phyloP scores from a whole-genome alignment of 805 yeast genomes.

The Debaryomyces prosopidis region DNA sequence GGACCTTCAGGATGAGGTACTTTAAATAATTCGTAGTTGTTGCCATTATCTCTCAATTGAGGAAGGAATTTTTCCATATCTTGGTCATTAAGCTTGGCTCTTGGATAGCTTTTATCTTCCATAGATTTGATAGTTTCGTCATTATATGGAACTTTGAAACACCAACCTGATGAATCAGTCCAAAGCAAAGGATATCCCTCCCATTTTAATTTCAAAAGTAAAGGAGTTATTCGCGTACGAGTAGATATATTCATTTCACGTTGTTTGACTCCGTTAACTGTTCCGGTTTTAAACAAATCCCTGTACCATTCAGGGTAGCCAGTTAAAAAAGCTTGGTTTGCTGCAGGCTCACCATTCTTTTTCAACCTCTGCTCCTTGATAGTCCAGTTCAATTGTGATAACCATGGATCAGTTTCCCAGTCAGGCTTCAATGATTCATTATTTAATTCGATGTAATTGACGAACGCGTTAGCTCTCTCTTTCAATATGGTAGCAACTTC shows the following conservation, averaged over 20 bases:
- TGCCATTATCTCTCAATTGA: conserved; percentile 22
- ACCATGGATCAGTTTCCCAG: conserved; percentile 79
- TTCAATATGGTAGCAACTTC: conserved; percentile 60
- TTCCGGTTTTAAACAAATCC: conserved; percentile 42
- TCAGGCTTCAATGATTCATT: conserved; percentile 23
- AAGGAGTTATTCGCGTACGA: conserved; percentile 72
- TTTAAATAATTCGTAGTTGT: conserved; percentile 52
- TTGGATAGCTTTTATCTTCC: conserved; percentile 39
- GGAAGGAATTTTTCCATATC: conserved; percentile 25
- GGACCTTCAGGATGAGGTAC: conserved; percentile 91
- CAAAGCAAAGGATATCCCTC: conserved; percentile 81
- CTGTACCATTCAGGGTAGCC: conserved; percentile 96
- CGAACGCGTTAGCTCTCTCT: conserved; percentile 60
- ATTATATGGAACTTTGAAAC: conserved; percentile 60
- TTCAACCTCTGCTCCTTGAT: conserved; percentile 58
- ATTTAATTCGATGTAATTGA: conserved; percentile 38
- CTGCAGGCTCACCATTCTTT: conserved; percentile 67
- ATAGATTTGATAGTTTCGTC: conserved; percentile 30
- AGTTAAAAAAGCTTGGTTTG: conserved; percentile 73
- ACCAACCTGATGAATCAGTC: conserved; percentile 85
- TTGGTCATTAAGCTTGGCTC: conserved; percentile 27
- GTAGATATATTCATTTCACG: conserved; percentile 60
- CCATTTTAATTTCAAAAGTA: conserved; percentile 79
- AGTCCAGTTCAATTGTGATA: conserved; percentile 87
- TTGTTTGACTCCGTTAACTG: conserved; percentile 32